Evolutionary conservation across 352 stramenopile species (phyloP).

Genomic region (Globisporangium solare): DNA sequence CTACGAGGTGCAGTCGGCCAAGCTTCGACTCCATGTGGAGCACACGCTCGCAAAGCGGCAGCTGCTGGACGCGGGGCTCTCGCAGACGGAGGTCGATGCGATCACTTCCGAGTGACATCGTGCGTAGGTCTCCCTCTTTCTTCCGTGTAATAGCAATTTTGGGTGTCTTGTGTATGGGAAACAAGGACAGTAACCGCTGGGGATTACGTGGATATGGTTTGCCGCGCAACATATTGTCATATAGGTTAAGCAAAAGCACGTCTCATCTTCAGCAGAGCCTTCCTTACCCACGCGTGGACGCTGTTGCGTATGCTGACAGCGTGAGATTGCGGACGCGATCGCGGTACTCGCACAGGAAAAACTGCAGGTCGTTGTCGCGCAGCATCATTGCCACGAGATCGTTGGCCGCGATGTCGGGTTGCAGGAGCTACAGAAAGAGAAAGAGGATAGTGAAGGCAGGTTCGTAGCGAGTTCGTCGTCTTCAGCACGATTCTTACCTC

Average conservation of each 20-base stretch:
- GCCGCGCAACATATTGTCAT: too few relatives aligned
- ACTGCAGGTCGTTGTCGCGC: conserved; percentile 53
- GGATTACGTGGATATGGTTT: too few relatives aligned
- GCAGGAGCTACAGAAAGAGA: conserved; percentile 15
- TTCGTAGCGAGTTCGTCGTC: not conserved
- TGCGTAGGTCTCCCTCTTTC: not conserved
- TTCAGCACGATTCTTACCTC: conserved; percentile 27
- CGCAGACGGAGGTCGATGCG: conserved; percentile 31
- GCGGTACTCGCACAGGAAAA: conserved; percentile 57
- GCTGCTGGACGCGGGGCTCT: conserved; percentile 44
- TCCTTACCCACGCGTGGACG: too few relatives aligned
- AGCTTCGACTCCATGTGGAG: conserved; percentile 48
- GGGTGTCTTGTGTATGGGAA: too few relatives aligned
- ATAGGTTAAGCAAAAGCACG: too few relatives aligned
- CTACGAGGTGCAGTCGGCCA: conserved; percentile 47
- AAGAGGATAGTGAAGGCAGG: not conserved
- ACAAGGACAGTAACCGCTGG: too few relatives aligned
- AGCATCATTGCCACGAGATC: conserved; percentile 55
- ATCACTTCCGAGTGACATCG: conserved; percentile 7
- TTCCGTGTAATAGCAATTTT: not conserved
- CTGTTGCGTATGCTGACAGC: too few relatives aligned
- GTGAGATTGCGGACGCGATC: conserved; percentile 28
- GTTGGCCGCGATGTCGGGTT: conserved; percentile 21
- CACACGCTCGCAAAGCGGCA: conserved; percentile 45
- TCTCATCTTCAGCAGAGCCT: too few relatives aligned